phyloP scores from a whole-genome alignment of 257 asterid genomes.

The Capsicum baccatum region DNA sequence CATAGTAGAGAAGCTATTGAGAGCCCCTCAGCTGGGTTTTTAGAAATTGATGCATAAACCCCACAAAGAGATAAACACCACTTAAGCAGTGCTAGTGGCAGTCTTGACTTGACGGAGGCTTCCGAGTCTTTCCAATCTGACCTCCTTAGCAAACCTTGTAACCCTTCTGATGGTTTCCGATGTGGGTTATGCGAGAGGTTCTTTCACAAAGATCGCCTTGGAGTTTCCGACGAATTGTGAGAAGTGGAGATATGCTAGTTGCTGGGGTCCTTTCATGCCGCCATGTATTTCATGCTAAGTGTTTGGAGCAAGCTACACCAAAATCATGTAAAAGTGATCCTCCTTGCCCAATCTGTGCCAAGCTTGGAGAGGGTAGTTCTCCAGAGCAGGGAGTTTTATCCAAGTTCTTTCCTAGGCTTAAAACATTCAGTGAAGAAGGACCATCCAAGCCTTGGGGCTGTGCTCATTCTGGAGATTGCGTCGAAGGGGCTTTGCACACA shows the following conservation, averaged over 20 bases:
- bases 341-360: too few species aligned
- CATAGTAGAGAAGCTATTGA: slow-evolving; percentile 45
- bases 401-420: too few species aligned
- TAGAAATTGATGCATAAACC: slow-evolving; percentile 53
- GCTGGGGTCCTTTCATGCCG: slow-evolving; percentile 92
- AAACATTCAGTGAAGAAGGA: too few species aligned
- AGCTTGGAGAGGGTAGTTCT: too few species aligned
- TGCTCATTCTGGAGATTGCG: too few species aligned
- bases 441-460: too few species aligned
- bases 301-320: slow-evolving; percentile 90
- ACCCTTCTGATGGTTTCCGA: slow-evolving; percentile 61
- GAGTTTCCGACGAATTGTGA: slow-evolving; percentile 82
- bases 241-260: slow-evolving; percentile 91
- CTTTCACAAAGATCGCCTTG: slow-evolving; percentile 94
- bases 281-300: slow-evolving; percentile 94
- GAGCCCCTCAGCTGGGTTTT: slow-evolving; percentile 37
- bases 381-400: too few species aligned
- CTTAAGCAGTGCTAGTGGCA: slow-evolving; percentile 74
- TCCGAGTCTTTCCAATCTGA: slow-evolving; percentile 62
- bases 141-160: slow-evolving; percentile 42
- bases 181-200: slow-evolving; percentile 86
- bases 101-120: slow-evolving; percentile 69
- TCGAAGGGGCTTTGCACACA: too few species aligned
- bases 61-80: slow-evolving; percentile 63
- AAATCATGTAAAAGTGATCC: slow-evolving; percentile 82